Percentiles rank a stretch among this genome's conserved stretches.
These are phyloP conservation scores for Oligophagozyma castellii DNA, from an alignment of 1,139 yeast species.

Conservation along the genomic window DNA sequence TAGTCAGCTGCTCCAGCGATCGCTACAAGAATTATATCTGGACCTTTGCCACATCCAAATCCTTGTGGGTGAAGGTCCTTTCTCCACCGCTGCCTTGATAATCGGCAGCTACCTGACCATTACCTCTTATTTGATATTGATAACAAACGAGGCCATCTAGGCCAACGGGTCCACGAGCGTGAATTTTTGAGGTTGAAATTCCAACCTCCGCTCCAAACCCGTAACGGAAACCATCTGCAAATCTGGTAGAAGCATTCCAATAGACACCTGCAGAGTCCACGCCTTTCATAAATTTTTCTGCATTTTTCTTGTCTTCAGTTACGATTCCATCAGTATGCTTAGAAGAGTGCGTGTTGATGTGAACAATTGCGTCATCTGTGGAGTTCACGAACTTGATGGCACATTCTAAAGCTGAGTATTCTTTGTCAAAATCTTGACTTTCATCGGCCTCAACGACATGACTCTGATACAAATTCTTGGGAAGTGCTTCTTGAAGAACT, in stretches of 20 bases:
- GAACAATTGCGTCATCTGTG: slow-evolving; percentile 59
- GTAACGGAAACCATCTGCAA: slow-evolving; percentile 96
- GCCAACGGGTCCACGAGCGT: slow-evolving; percentile 98
- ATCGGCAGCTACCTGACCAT: slow-evolving; percentile 85
- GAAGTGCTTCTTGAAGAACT: slow-evolving; percentile 14
- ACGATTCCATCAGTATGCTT: slow-evolving; percentile 92
- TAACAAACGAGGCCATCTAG: slow-evolving; percentile 92
- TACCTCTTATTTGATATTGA: slow-evolving; percentile 83
- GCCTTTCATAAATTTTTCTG: slow-evolving; percentile 68
- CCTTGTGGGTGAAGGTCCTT: slow-evolving; percentile 64
- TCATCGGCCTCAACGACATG: slow-evolving; percentile 34
- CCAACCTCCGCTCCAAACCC: slow-evolving; percentile 99
- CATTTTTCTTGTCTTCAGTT: slow-evolving; percentile 55
- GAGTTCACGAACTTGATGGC: slow-evolving; percentile 53
- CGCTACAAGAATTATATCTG: slow-evolving; percentile 11
- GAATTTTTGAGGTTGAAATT: slow-evolving; percentile 89
- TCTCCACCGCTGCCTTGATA: slow-evolving; percentile 88
- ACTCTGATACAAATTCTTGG: slow-evolving; percentile 11
- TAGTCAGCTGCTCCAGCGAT: no score
- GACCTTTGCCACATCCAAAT: slow-evolving; percentile 29
- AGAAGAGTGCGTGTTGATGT: slow-evolving; percentile 83
- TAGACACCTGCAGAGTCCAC: slow-evolving; percentile 96
- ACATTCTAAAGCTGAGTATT: slow-evolving; percentile 69
- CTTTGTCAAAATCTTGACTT: slow-evolving; percentile 59
- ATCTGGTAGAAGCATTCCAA: slow-evolving; percentile 94